Conservation (phyloP, 257 asterid genomes). For the Solanum ossicruentum region DNA sequence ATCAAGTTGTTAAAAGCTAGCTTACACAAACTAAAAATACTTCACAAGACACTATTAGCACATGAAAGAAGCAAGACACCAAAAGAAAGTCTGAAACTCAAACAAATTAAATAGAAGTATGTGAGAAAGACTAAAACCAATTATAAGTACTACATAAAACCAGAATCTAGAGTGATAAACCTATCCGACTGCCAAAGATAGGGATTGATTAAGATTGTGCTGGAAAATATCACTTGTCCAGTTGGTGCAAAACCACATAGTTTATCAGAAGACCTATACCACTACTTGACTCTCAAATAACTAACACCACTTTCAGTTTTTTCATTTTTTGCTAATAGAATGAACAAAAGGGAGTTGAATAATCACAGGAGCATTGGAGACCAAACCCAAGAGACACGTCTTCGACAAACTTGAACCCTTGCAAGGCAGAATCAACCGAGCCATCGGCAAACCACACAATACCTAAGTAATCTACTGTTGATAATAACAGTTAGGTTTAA, state of each 20-base stretch:
- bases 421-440: conserved; percentile 75
- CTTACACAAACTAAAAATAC: not conserved
- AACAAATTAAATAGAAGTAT: not conserved
- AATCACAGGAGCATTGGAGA: conserved; percentile 71
- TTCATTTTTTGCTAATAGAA: not conserved
- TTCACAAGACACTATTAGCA: not conserved
- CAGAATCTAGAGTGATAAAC: not conserved
- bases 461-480: conserved; percentile 19
- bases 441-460: conserved; percentile 45
- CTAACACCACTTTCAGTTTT: not conserved
- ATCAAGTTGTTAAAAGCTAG: not conserved
- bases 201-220: not conserved
- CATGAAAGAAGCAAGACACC: not conserved
- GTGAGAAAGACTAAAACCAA: not conserved
- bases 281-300: not conserved
- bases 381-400: conserved; percentile 78
- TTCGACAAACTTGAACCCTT: conserved; percentile 63
- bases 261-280: not conserved
- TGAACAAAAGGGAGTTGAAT: conserved; percentile 16
- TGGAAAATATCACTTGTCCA: not conserved
- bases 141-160: not conserved
- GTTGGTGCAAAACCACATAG: not conserved
- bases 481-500: not conserved
- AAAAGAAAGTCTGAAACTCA: not conserved
- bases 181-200: not conserved